Evolutionary conservation across 352 stramenopile genomes (phyloP).

Genomic region (Pythium dissimile): DNA sequence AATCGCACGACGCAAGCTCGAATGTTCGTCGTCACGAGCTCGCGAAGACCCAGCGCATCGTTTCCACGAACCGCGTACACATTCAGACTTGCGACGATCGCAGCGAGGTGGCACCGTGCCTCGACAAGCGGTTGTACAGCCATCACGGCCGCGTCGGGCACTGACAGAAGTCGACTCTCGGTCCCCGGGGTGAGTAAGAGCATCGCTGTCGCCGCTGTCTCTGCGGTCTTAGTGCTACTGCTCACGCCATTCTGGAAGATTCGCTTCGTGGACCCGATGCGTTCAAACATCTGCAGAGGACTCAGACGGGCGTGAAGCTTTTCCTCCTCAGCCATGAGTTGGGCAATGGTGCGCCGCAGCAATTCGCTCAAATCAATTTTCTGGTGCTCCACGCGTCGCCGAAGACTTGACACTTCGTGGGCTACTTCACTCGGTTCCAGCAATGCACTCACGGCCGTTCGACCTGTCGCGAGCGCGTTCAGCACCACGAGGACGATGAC

Average conservation of each 20-base stretch:
- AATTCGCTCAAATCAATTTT: conserved; percentile 19
- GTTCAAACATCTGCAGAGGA: conserved; percentile 19
- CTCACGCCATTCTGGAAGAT: conserved; percentile 15
- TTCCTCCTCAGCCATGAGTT: conserved; percentile 12
- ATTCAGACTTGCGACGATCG: conserved; percentile 3
- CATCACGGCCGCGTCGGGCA: conserved; percentile 10
- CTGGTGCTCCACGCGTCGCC: conserved; percentile 26
- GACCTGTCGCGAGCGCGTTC: conserved; percentile 21
- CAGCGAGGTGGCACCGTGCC: background rate
- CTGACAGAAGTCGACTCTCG: conserved; percentile 15
- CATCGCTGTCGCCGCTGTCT: conserved; percentile 16
- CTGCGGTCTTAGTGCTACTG: conserved; percentile 11
- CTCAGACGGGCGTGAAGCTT: conserved; percentile 19
- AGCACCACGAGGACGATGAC: conserved; percentile 7
- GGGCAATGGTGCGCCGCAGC: conserved; percentile 31
- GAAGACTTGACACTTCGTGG: conserved; percentile 17
- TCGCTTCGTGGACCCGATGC: conserved; percentile 5
- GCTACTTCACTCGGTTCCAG: conserved; percentile 29
- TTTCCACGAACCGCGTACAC: background rate
- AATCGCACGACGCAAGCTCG: conserved; percentile 19
- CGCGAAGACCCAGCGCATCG: background rate
- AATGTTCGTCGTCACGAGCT: conserved; percentile 21
- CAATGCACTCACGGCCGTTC: conserved; percentile 34
- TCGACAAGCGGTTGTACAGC: background rate
- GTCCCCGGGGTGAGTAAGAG: conserved; percentile 20